These are phyloP conservation scores for Fusarium sp. DNA, from an alignment of 2,329 filamentous ascomycete species.

Conservation along the genomic window DNA sequence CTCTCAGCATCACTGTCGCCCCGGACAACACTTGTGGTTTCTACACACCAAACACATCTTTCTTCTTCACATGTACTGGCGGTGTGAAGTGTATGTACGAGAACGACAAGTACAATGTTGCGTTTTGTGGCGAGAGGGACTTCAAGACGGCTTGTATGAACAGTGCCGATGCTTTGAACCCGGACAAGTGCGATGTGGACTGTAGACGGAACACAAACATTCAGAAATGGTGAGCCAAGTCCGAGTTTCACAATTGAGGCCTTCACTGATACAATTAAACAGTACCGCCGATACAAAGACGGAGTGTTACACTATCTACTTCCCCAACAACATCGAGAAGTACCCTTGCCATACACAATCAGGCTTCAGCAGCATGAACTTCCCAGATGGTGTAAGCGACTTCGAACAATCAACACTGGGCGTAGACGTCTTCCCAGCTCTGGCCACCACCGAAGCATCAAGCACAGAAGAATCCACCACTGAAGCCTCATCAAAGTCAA, in stretches of 20 bases:
- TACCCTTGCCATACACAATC: slow-evolving; percentile 1
- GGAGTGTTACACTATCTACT: slow-evolving; percentile 25
- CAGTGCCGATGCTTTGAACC: slow-evolving; percentile 4
- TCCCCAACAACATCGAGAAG: slow-evolving; percentile 4
- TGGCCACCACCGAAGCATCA: not conserved
- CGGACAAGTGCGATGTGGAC: slow-evolving; percentile 15
- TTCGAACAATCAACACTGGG: not conserved
- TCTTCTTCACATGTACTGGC: slow-evolving; percentile 9
- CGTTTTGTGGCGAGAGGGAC: slow-evolving; percentile 11
- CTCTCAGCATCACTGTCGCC: slow-evolving; percentile 6
- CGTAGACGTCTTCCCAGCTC: slow-evolving; percentile 7
- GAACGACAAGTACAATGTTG: slow-evolving; percentile 27
- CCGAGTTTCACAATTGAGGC: not conserved
- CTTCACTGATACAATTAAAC: not conserved
- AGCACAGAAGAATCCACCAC: not conserved
- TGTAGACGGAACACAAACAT: slow-evolving; percentile 28
- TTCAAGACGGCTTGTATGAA: slow-evolving; percentile 20
- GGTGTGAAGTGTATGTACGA: slow-evolving; percentile 23
- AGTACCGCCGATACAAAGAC: slow-evolving; percentile 4
- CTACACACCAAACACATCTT: slow-evolving; percentile 4
- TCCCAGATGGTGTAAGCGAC: not conserved
- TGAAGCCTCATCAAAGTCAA: not conserved
- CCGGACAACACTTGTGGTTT: slow-evolving; percentile 17
- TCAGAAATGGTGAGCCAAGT: slow-evolving; percentile 16
- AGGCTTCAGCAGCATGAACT: slow-evolving; percentile 19